These are phyloP conservation scores for Pichia deserticola DNA, from an alignment of 805 yeast genomes.

Conservation along the genomic window DNA sequence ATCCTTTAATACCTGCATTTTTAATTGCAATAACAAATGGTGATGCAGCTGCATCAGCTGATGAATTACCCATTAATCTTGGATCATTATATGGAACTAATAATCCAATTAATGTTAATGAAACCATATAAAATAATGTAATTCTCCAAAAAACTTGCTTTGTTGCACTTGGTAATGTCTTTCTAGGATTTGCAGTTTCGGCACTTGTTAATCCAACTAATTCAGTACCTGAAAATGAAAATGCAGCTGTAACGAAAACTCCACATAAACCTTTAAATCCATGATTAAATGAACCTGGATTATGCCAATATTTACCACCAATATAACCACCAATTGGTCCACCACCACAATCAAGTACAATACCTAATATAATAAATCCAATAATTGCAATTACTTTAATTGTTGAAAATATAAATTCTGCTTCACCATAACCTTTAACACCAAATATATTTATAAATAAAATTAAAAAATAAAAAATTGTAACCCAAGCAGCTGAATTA, in stretches of 20 bases:
- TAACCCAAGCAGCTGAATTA: constrained; percentile 46
- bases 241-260: constrained; percentile 52
- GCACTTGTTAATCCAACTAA: constrained; percentile 55
- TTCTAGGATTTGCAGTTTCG: constrained; percentile 52
- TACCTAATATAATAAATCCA: constrained; percentile 48
- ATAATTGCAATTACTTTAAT: constrained; percentile 48
- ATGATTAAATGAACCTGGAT: constrained; percentile 45
- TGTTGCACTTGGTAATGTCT: constrained; percentile 51
- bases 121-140: constrained; percentile 43
- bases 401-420: constrained; percentile 47
- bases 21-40: constrained; percentile 71
- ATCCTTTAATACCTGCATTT: constrained; percentile 52
- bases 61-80: constrained; percentile 38
- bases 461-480: constrained; percentile 43
- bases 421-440: constrained; percentile 59
- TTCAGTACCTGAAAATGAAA: constrained; percentile 60
- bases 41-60: constrained; percentile 53
- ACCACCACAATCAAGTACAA: constrained; percentile 52
- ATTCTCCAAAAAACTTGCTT: constrained; percentile 58
- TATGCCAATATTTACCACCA: constrained; percentile 52
- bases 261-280: constrained; percentile 55
- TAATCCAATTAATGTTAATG: constrained; percentile 42
- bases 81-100: constrained; percentile 48
- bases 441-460: constrained; percentile 48
- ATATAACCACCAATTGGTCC: constrained; percentile 50